Percentiles rank a stretch among this genome's conserved stretches.
These are phyloP conservation scores for Litsea cubeba DNA, from an alignment of 164 flowering plant species.

Conservation along the genomic window DNA sequence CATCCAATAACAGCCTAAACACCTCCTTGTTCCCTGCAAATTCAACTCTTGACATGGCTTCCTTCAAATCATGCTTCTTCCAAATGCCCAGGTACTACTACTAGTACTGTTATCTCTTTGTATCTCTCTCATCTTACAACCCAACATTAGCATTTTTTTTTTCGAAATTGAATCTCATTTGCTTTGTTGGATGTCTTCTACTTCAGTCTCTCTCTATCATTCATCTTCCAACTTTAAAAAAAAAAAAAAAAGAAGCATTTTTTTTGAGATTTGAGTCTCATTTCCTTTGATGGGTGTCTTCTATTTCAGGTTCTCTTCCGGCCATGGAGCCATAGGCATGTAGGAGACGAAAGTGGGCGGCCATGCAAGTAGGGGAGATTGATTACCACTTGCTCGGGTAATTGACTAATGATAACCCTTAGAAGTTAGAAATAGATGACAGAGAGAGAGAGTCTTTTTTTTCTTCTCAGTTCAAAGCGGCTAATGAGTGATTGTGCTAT, in stretches of 20 bases:
- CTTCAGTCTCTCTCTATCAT: slow-evolving; percentile 21
- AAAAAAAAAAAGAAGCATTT: neutral
- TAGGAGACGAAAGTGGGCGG: slow-evolving; percentile 10
- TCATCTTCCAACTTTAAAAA: too few species aligned
- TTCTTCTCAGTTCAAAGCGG: neutral
- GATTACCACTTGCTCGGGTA: neutral
- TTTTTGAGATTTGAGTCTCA: neutral
- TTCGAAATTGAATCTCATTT: neutral
- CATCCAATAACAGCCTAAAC: slow-evolving; percentile 7
- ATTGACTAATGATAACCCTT: neutral
- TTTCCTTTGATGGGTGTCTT: neutral
- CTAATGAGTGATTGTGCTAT: neutral
- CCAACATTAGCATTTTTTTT: neutral
- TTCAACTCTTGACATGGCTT: slow-evolving; percentile 54
- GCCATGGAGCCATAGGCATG: slow-evolving; percentile 68
- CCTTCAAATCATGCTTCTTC: slow-evolving; percentile 73
- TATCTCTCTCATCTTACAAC: too few species aligned
- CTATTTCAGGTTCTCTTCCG: slow-evolving; percentile 53
- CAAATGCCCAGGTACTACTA: slow-evolving; percentile 62
- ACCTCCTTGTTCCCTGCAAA: slow-evolving; percentile 39
- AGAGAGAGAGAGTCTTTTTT: neutral
- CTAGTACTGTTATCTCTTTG: too few species aligned
- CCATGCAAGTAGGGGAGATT: slow-evolving; percentile 6
- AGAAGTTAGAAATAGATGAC: too few species aligned
- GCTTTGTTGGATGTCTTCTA: neutral